Conservation (phyloP, 208 protist species). For the Trypanosoma brucei region DNA sequence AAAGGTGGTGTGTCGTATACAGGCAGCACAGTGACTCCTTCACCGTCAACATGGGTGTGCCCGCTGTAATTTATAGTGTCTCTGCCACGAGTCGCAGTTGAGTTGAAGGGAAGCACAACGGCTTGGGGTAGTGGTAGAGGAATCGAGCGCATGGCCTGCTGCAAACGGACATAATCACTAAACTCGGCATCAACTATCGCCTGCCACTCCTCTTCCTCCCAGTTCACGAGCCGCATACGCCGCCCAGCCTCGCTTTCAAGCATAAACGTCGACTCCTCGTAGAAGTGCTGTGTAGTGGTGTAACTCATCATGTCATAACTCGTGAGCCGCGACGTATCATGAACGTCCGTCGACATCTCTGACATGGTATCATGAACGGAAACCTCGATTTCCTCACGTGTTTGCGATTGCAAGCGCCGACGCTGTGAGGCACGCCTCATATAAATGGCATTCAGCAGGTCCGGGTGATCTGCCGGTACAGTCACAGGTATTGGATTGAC, state of each 20-base stretch:
- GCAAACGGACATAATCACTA: slow-evolving; percentile 5
- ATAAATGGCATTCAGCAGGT: background rate
- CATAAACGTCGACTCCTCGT: slow-evolving; percentile 58
- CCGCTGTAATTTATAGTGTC: background rate
- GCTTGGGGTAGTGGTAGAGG: slow-evolving; percentile 4
- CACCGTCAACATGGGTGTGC: background rate
- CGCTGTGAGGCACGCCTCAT: no score
- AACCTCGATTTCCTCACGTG: background rate
- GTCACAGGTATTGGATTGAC: background rate
- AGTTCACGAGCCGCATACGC: slow-evolving; percentile 61
- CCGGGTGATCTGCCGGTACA: background rate
- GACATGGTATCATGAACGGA: background rate
- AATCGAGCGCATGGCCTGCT: background rate
- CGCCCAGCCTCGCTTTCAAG: slow-evolving; percentile 50
- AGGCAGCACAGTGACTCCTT: background rate
- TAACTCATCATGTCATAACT: slow-evolving; percentile 39
- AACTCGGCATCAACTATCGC: slow-evolving; percentile 16
- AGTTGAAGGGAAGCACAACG: slow-evolving; percentile 9
- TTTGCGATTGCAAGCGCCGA: background rate
- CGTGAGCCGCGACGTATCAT: background rate
- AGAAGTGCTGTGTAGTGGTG: slow-evolving; percentile 72
- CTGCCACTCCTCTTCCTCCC: slow-evolving; percentile 68
- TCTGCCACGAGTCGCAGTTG: background rate
- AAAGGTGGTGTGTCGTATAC: slow-evolving; percentile 10
- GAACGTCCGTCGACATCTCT: background rate